phyloP scores from a whole-genome alignment of 495 filamentous ascomycete genomes.

The Collariella sp. region DNA sequence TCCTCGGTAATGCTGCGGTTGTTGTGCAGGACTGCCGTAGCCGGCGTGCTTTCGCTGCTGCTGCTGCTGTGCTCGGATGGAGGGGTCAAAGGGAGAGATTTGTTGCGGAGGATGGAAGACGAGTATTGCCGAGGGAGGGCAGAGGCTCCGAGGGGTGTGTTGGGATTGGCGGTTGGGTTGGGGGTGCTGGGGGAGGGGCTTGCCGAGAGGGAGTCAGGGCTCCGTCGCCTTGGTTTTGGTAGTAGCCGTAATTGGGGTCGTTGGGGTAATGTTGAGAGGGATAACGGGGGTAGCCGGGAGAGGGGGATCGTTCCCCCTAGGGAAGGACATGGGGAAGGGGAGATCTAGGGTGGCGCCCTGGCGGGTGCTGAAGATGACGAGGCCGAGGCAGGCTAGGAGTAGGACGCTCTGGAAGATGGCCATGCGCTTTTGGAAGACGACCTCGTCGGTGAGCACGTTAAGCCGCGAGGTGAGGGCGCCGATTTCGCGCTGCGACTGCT shows the following conservation, averaged over 20 bases:
- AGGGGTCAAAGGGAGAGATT: slow-evolving; percentile 32
- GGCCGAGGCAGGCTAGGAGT: slow-evolving; percentile 74
- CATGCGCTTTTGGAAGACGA: slow-evolving; percentile 93
- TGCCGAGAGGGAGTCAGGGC: not conserved
- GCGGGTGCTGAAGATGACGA: slow-evolving; percentile 65
- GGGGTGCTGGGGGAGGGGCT: not conserved
- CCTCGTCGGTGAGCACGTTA: slow-evolving; percentile 80
- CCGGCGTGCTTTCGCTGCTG: not conserved
- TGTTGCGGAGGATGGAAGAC: slow-evolving; percentile 11
- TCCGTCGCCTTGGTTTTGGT: not conserved
- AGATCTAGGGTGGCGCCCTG: slow-evolving; percentile 17
- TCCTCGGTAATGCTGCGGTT: not conserved
- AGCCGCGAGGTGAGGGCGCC: slow-evolving; percentile 73
- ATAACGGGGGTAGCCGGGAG: slow-evolving; percentile 1
- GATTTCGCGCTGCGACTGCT: slow-evolving; percentile 72
- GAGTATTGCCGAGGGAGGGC: slow-evolving; percentile 8
- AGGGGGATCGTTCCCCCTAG: too few species aligned
- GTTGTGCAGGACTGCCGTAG: not conserved
- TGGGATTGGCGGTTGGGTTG: not conserved
- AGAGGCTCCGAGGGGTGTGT: slow-evolving; percentile 3
- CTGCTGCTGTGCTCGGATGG: slow-evolving; percentile 23
- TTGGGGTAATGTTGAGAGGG: not conserved
- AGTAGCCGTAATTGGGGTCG: not conserved
- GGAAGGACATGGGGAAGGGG: slow-evolving; percentile 7
- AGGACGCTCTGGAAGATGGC: slow-evolving; percentile 80